Base-by-base conservation (phyloP, 2,329 filamentous ascomycete species). In the Calonectria henricotiae region DNA sequence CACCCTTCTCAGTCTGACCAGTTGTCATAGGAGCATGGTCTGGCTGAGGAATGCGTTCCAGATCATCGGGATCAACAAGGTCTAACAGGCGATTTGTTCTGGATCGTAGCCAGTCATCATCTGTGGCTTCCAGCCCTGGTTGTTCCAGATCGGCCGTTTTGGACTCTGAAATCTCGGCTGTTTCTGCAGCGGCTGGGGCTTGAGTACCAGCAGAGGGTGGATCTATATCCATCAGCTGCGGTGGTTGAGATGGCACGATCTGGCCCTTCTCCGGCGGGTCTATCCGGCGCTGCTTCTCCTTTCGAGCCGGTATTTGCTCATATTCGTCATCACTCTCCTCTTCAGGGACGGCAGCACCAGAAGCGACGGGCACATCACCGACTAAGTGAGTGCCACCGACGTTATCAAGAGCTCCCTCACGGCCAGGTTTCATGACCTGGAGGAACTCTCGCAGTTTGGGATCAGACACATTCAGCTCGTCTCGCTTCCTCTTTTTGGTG, bases 61-160 rank as follows among this genome's bases (percentile, higher is more conserved):
- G 75, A 69, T 93, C 89, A 70, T 92, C 92, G 49, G 94, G 92
- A 76, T 97, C 94, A 65, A 95, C 87, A 32, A 98, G 86, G 80
- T 96, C 96, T 62, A 98, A 87, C 60, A 97, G 85, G 77, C 96
- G 90, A 83, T 92, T 98, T 15, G 95, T 98, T 75, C 93, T 91
- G 72, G 93, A 96, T 68, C 96, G 91, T 75, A 98, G 86, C 96
- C 96, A 99, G 82, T 98, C 95, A 71, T 92, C 91, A 83, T 98
- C 95, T 25, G 92, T 92, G 3, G 91, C 86, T 62, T 85, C 84
- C 75, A 79, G 67, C 75, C 77, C 68, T 71, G 76, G 74, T 49
- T 77, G 72, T 62, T 78, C 75, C 64, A 69, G 37, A 67, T 73
- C 55, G 63, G 70, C 43, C 69, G 72, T 68, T 67, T 69, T 70